Evolutionary conservation across 208 protist species (phyloP).

Genomic region (Trypanosomatidae sp.): DNA sequence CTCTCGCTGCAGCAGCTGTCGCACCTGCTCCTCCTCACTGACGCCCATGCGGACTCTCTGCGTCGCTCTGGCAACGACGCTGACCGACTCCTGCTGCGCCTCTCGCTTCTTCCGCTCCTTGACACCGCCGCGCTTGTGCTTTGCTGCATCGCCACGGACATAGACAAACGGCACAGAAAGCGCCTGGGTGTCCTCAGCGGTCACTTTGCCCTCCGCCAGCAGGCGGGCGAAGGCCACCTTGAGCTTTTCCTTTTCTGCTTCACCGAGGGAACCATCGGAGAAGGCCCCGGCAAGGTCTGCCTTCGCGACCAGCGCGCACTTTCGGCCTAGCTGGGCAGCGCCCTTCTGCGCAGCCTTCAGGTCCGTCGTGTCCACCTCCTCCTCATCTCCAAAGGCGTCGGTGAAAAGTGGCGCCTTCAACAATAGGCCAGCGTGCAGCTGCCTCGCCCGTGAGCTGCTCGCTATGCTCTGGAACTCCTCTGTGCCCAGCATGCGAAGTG

Average conservation of each 20-base stretch:
- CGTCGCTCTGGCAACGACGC: conserved; percentile 63
- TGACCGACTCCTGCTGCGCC: conserved; percentile 46
- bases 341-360: conserved; percentile 68
- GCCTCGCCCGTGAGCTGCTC: conserved; percentile 28
- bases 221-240: conserved; percentile 50
- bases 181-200: conserved; percentile 68
- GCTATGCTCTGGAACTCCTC: conserved; percentile 36
- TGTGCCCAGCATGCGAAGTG: conserved; percentile 64
- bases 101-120: conserved; percentile 60
- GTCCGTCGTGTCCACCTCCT: conserved; percentile 39
- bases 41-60: conserved; percentile 83
- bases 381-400: conserved; percentile 53
- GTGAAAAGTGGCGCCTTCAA: conserved; percentile 58
- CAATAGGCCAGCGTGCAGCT: conserved; percentile 62
- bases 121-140: conserved; percentile 63
- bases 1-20: conserved; percentile 58
- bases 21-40: conserved; percentile 82
- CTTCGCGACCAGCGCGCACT: conserved; percentile 61
- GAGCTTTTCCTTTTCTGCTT: conserved; percentile 44
- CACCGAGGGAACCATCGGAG: conserved; percentile 44
- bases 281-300: conserved; percentile 47
- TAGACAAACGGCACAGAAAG: conserved; percentile 74
- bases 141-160: conserved; percentile 41
- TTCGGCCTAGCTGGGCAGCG: conserved; percentile 56
- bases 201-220: conserved; percentile 68